These are phyloP conservation scores for Nepenthes mirabilis DNA, from an alignment of 148 eudicot species.

Conservation along the genomic window DNA sequence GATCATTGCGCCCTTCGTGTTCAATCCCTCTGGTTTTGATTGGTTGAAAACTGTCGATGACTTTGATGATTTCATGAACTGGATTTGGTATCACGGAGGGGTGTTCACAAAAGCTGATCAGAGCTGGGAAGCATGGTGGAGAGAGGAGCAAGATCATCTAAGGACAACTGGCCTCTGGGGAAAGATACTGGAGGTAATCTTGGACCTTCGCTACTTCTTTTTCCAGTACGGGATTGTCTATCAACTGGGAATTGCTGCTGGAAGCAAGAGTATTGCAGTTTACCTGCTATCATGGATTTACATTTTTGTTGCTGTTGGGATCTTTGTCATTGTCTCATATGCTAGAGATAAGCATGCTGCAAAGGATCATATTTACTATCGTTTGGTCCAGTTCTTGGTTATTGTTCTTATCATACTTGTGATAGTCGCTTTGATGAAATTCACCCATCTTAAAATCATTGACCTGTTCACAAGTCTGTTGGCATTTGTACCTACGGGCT, in stretches of 20 bases:
- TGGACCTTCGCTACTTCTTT: constrained; percentile 82
- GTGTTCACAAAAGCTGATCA: constrained; percentile 76
- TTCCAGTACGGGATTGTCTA: constrained; percentile 92
- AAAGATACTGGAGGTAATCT: constrained; percentile 55
- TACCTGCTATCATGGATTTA: constrained; percentile 90
- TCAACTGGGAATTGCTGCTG: constrained; percentile 64
- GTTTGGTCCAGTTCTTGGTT: constrained; percentile 72
- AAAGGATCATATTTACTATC: constrained; percentile 73
- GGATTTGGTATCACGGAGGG: constrained; percentile 86
- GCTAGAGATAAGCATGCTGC: constrained; percentile 73
- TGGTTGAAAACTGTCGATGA: constrained; percentile 93
- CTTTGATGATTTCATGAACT: constrained; percentile 80
- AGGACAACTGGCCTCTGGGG: constrained; percentile 89
- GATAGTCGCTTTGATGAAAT: constrained; percentile 48
- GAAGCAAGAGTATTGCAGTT: constrained; percentile 56
- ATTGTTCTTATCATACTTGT: constrained; percentile 40
- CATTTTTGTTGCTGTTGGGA: constrained; percentile 43
- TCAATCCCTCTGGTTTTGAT: constrained; percentile 72
- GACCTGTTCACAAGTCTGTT: constrained; percentile 71
- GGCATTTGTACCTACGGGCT: constrained; percentile 84
- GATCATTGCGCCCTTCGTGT: constrained; percentile 32
- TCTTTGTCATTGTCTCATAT: constrained; percentile 34
- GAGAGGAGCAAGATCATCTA: constrained; percentile 86
- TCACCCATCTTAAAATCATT: constrained; percentile 41
- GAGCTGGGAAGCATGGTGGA: constrained; percentile 97